Evolutionary conservation across 352 stramenopile genomes (phyloP).

Genomic region (Pythium oligandrum): DNA sequence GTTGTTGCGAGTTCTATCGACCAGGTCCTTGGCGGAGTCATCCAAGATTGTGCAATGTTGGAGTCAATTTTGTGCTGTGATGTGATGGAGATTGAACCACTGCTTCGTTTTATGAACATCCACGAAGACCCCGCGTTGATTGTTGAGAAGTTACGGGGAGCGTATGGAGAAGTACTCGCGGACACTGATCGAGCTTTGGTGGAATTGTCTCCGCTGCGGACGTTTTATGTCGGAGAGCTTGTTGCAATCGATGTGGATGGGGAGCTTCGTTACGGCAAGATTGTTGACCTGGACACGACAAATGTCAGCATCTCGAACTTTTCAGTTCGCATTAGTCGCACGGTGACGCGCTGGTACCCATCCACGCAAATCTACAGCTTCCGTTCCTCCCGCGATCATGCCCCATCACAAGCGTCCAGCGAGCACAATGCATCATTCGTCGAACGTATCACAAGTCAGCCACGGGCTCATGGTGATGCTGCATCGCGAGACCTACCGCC

Average conservation of each 20-base stretch:
- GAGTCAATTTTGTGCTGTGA: slow-evolving; percentile 65
- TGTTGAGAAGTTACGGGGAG: slow-evolving; percentile 60
- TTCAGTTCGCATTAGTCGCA: slow-evolving; percentile 54
- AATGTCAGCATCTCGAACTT: slow-evolving; percentile 38
- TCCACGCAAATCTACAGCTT: slow-evolving; percentile 75
- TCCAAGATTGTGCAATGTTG: slow-evolving; percentile 58
- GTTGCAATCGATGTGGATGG: slow-evolving; percentile 51
- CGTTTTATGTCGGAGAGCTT: slow-evolving; percentile 65
- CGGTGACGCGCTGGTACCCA: slow-evolving; percentile 28
- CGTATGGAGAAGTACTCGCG: slow-evolving; percentile 44
- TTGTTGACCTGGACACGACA: slow-evolving; percentile 39
- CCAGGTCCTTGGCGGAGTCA: slow-evolving; percentile 49
- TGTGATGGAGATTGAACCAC: slow-evolving; percentile 33
- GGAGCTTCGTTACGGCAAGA: slow-evolving; percentile 55
- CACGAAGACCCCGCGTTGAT: slow-evolving; percentile 61
- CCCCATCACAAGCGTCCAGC: not conserved
- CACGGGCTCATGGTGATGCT: not conserved
- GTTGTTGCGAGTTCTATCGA: slow-evolving; percentile 68
- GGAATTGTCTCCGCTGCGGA: slow-evolving; percentile 57
- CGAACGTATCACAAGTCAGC: slow-evolving; percentile 2
- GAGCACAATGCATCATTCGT: slow-evolving; percentile 14
- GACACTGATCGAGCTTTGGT: slow-evolving; percentile 39
- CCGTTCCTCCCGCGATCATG: slow-evolving; percentile 34
- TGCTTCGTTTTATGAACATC: slow-evolving; percentile 57
- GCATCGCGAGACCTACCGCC: not conserved